These are phyloP conservation scores for Talaromyces sp. DNA, from an alignment of 2,329 filamentous ascomycete genomes.

Conservation along the genomic window DNA sequence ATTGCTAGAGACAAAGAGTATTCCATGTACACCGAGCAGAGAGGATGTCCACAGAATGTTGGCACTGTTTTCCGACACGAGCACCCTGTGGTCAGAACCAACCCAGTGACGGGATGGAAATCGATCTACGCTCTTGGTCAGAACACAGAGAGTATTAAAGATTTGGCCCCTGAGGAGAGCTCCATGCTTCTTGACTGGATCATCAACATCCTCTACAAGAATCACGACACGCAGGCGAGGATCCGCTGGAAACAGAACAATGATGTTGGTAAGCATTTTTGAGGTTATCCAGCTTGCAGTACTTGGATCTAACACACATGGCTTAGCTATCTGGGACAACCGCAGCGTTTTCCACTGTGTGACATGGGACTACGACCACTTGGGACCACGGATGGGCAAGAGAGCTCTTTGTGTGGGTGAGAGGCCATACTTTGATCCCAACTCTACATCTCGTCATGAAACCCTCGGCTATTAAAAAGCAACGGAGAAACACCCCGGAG, in stretches of 20 bases:
- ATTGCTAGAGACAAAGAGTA: neutral
- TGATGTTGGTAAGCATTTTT: neutral
- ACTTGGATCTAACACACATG: neutral
- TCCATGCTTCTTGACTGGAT: neutral
- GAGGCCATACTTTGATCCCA: conserved; percentile 28
- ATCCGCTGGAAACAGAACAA: neutral
- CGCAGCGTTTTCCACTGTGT: conserved; percentile 19
- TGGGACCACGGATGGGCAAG: neutral
- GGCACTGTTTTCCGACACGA: conserved; percentile 45
- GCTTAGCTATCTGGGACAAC: conserved; percentile 30
- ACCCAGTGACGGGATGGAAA: conserved; percentile 62
- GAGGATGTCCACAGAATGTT: conserved; percentile 52
- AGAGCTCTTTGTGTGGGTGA: conserved; percentile 23
- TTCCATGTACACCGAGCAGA: conserved; percentile 26
- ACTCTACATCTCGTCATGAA: conserved; percentile 14
- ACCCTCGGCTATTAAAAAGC: neutral
- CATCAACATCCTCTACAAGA: neutral
- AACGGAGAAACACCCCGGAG: no score
- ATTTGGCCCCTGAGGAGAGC: conserved; percentile 36
- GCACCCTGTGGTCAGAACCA: conserved; percentile 56
- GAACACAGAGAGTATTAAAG: conserved; percentile 39
- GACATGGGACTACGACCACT: neutral
- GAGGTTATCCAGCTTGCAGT: neutral
- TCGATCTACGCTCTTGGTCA: conserved; percentile 46
- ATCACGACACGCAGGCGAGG: neutral